Evolutionary conservation across 2,329 filamentous ascomycete genomes (phyloP), one percentile per base, ranked within the genome.

Genomic region (Blastomyces parvus): DNA sequence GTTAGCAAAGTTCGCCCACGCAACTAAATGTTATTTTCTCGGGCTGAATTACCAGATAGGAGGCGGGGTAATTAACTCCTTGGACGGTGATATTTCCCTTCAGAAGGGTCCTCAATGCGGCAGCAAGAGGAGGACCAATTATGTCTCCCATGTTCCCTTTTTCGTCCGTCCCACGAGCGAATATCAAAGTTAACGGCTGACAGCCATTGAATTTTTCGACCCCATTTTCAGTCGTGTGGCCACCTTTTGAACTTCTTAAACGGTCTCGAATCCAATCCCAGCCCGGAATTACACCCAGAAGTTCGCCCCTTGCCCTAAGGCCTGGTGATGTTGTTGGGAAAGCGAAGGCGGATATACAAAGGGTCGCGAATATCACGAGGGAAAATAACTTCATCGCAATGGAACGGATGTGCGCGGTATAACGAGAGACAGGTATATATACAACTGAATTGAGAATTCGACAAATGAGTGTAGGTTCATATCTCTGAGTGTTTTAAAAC

Each of bases 91-190:
- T 69, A 56, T 73, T 69, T 60, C 69, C 67, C 17, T 65, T 64
- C 2, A 70, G 69, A 56, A 70, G 52, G 0, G 68, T 66, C 50
- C 67, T 64, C 48, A 75, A 62, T 25, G 70, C 63, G 2, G 61
- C 64, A 0, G 70, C 73, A 2, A 75, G 68, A 2, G 74, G 71
- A 1, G 77, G 78, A 1, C 78, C 78, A 38, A 77, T 69, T 8
- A 78, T 69, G 0, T 68, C 69, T 8, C 78, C 78, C 67, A 80
- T 77, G 64, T 79, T 80, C 2, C 78, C 78, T 3, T 67, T 36
- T 65, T 80, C 78, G 13, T 68, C 69, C 1, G 76, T 79, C 22
- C 77, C 77, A 38, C 77, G 76, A 19, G 77, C 77, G 62, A 77
- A 79, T 61, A 79, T 75, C 60, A 79, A 71, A 2, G 77, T 79